Base-by-base conservation (phyloP, 2,329 filamentous ascomycete species). In the Alternaria consortialis region DNA sequence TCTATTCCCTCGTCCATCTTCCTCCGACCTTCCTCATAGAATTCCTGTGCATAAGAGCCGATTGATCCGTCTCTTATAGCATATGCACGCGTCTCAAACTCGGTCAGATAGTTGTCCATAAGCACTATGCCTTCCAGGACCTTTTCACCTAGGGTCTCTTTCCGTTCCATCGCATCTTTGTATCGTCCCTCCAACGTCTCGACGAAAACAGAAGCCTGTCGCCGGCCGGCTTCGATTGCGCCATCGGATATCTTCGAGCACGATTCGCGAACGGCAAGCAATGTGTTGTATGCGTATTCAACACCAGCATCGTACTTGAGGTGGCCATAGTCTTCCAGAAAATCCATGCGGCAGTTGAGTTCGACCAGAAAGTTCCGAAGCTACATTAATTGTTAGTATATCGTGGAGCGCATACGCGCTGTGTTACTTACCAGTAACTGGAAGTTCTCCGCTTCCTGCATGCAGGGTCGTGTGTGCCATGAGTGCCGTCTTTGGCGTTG, bases 191-290 rank as follows among this genome's bases (percentile, higher is more conserved):
- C 95, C 13, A 99, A 83, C 0, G 93, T 97, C 71, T 98, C 94
- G 34, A 99, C 93, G 82, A 98, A 90, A 60, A 98, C 88, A 66
- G 92, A 91, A 61, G 96, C 88, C 62, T 93, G 87, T 66, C 92
- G 88, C 53, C 92, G 90, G 23, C 95, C 94, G 37, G 91, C 92
- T 58, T 93, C 95, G 68, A 98, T 88, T 47, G 97, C 87, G 74
- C 95, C 94, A 64, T 93, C 94, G 1, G 94, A 96, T 20, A 94
- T 93, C 66, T 94, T 89, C 39, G 92, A 93, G 79, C 95, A 99
- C 71, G 93, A 88, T 67, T 93, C 90, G 63, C 94, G 89, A 27
- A 99, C 94, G 7, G 92, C 89, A 73, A 94, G 90, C 2, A 99
- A 84, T 0, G 94, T 97, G 15, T 89, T 85, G 79, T 97, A 97